Base-by-base conservation (phyloP, 139 green algal species). In the Chlorella vulgaris region DNA sequence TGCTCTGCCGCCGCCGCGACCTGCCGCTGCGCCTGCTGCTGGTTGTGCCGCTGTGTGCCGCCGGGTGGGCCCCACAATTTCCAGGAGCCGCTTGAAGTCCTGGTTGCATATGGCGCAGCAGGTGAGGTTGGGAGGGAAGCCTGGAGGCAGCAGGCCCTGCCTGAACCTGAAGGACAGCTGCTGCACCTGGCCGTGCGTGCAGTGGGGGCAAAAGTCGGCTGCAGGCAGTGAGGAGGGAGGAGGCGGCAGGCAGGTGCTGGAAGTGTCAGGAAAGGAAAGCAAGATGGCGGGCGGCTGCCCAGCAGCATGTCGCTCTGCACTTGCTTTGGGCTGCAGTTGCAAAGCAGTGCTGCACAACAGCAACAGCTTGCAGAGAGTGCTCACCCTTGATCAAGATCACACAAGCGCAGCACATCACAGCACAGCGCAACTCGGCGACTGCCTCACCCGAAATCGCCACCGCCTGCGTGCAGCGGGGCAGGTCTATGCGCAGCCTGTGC, bases 81-180 rank as follows among this genome's bases (percentile, higher is more conserved):
- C 40, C 50, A 87, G 31, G 35, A 87, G 68, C 24, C 76, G 58
- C 68, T 77, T 61, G 50, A 87, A 65, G 36, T 87, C 33, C 28
- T 36, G 40, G 58, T 82, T 76, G 55, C 83, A 87, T 39, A 65
- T 36, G 29, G 82, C 69, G 55, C 83, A 87, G 83, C 69, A 69
- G 7, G 53, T 67, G 24, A 69, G 43, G 8, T 7, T 29, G 33
- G 83, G 83, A 31, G 47, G 51, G 35, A 81, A 84, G 51, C 53
- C 63, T 3, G 78, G 69, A 2, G 83, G 83, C 58, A 87, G 83
- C 50, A 84, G 68, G 21, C n/a, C 66, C 21, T 26, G 58, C 21
- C 60, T 31, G 76, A 84, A 87, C 33, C 67, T 36, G 43, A 87
- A 74, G 50, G 31, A 26, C 36, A 87, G 68, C 81, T 74, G 75